phyloP scores from a whole-genome alignment of 768 basidiomycete genomes.

The Tricholoma terreum region DNA sequence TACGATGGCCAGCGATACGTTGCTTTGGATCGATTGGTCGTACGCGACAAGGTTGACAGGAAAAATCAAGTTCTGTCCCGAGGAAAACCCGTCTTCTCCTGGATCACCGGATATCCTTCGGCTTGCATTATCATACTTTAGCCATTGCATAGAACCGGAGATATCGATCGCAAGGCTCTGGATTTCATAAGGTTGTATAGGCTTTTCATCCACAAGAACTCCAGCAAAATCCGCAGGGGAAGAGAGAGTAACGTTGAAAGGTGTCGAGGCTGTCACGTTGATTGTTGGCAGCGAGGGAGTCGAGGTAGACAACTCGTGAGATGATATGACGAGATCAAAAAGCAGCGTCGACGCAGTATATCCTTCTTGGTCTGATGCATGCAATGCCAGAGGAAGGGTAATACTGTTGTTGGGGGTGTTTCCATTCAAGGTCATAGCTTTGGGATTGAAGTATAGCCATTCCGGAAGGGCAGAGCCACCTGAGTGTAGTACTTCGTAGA shows the following conservation, averaged over 20 bases:
- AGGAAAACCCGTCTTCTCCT: slow-evolving; percentile 39
- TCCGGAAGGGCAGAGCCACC: slow-evolving; percentile 70
- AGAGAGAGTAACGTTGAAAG: slow-evolving; percentile 50
- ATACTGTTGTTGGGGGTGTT: slow-evolving; percentile 57
- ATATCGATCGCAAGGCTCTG: slow-evolving; percentile 56
- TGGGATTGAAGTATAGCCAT: slow-evolving; percentile 73
- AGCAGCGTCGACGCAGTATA: slow-evolving; percentile 57
- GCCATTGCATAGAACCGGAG: slow-evolving; percentile 51
- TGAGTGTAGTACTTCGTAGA: slow-evolving; percentile 59
- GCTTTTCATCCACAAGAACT: slow-evolving; percentile 57
- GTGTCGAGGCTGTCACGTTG: slow-evolving; percentile 61
- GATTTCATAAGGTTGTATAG: slow-evolving; percentile 59
- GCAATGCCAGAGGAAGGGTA: slow-evolving; percentile 51
- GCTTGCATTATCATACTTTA: slow-evolving; percentile 54
- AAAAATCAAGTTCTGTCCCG: slow-evolving; percentile 36
- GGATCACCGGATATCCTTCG: slow-evolving; percentile 64
- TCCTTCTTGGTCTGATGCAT: slow-evolving; percentile 71
- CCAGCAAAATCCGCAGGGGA: slow-evolving; percentile 61
- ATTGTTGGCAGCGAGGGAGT: slow-evolving; percentile 53
- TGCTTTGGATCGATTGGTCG: slow-evolving; percentile 65
- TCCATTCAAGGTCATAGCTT: slow-evolving; percentile 74
- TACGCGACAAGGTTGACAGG: slow-evolving; percentile 64
- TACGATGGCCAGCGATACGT: slow-evolving; percentile 61
- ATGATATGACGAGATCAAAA: slow-evolving; percentile 67
- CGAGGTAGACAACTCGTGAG: slow-evolving; percentile 60